phyloP scores from a whole-genome alignment of 768 basidiomycete species.

The Lactarius psammicola region DNA sequence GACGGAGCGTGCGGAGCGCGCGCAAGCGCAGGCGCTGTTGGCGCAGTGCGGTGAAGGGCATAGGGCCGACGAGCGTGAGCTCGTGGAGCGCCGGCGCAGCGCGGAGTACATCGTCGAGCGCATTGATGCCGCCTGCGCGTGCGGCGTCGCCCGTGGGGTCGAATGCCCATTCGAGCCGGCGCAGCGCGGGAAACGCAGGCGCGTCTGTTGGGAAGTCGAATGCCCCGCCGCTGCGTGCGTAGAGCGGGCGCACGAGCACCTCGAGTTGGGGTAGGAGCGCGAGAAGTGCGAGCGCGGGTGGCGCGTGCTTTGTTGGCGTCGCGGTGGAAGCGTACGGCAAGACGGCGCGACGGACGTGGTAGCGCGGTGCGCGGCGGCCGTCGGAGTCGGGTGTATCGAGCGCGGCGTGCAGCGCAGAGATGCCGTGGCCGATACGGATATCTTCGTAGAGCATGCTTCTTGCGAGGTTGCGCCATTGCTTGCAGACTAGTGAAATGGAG shows the following conservation, averaged over 20 bases:
- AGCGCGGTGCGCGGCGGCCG: not conserved
- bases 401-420: conserved; percentile 12
- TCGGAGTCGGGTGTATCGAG: not conserved
- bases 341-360: conserved; percentile 26
- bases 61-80: conserved; percentile 18
- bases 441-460: conserved; percentile 26
- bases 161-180: conserved; percentile 26
- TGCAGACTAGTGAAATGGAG: conserved; percentile 24
- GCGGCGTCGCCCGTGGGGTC: conserved; percentile 18
- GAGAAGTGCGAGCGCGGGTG: conserved; percentile 20
- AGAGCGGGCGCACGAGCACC: conserved; percentile 24
- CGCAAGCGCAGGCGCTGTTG: conserved; percentile 8
- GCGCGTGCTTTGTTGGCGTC: conserved; percentile 9
- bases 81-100: conserved; percentile 9
- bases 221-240: too few relatives aligned
- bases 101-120: conserved; percentile 18
- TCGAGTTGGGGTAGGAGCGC: conserved; percentile 19
- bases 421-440: conserved; percentile 21
- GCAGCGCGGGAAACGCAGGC: conserved; percentile 7
- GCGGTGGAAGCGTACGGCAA: conserved; percentile 21
- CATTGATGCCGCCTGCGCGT: conserved; percentile 25
- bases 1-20: conserved; percentile 16
- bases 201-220: conserved; percentile 18
- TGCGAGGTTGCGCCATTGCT: conserved; percentile 21
- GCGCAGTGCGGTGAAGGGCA: conserved; percentile 7